Evolutionary conservation across 73 alveolate species (phyloP), one percentile per base, ranked within the genome.

Genomic region (Paramecium caudatum): DNA sequence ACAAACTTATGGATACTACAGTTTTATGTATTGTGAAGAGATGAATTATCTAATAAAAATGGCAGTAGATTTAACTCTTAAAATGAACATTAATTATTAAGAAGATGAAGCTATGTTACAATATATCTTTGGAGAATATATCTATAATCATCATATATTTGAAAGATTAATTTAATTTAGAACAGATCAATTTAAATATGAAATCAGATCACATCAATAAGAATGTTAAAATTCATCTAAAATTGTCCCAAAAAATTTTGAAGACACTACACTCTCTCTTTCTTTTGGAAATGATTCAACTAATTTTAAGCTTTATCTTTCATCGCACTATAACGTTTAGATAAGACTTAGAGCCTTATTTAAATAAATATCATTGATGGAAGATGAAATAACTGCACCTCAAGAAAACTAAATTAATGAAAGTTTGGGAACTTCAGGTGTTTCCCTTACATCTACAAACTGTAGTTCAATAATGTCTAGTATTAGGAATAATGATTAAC

Each of bases 361-460:
- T 23, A 55, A 55, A 5, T 55, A 55, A 23, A 2, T 55, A 23
- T 1, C 45, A 10, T 1, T 23, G 9, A 23, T 55, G 41, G 80
- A 55, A 27, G 80, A 55, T 16, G 80, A 55, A 27, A 55, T 55
- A 0, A 55, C 4, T 5, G 30, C 23, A 27, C 30, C 80, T 3
- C 12, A 37, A 19, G 45, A 55, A 17, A 55, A 55, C 13, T 10
- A 27, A 27, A 1, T 55, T 27, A 21, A 19, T 27, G 80, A 55
- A 55, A 55, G 80, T 10, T 19, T 55, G 30, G 80, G 45, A 23
- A 55, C 17, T 12, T 55, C 80, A 23, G 80, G 46, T 3, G 30
- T 55, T 55, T 55, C 80, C 23, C 30, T 23, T 27, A 55, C 80
- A 19, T 55, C 80, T 55, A 55, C 80, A 9, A 55, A 55, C n/a